A percentile compares a stretch with the other conserved stretches of the same genome.
phyloP scores from a whole-genome alignment of 2,329 filamentous ascomycete genomes.

The Aureobasidium subglaciale region DNA sequence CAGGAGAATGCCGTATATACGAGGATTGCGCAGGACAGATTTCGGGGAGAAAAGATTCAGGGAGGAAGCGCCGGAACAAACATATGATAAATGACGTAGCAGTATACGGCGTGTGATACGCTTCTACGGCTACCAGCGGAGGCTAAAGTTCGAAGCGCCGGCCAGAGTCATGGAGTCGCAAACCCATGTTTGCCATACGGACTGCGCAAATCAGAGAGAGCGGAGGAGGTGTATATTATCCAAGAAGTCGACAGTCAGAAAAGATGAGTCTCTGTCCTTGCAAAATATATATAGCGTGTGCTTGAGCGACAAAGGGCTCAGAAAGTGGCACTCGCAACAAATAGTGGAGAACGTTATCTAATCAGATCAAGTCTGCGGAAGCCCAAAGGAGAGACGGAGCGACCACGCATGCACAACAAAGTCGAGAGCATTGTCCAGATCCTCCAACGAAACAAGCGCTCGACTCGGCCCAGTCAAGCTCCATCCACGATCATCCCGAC shows the following conservation, averaged over 20 bases:
- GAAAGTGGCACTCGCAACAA: no score
- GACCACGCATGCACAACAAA: conserved; percentile 9
- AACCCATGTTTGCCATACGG: no score
- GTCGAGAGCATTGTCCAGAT: background rate
- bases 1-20: background rate
- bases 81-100: background rate
- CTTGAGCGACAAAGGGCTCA: no score
- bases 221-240: no score
- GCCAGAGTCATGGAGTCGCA: no score
- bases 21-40: background rate
- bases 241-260: no score
- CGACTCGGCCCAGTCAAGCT: background rate
- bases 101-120: background rate
- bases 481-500: background rate
- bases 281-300: background rate
- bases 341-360: background rate
- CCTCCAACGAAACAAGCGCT: background rate
- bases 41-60: background rate
- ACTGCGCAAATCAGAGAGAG: no score
- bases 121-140: background rate
- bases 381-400: background rate
- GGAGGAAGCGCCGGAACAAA: background rate
- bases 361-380: background rate
- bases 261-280: background rate
- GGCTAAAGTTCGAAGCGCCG: background rate